A percentile compares a stretch with the other conserved stretches of the same genome.
These are phyloP conservation scores for Solanum neorickii DNA, from an alignment of 257 asterid genomes.

Conservation along the genomic window DNA sequence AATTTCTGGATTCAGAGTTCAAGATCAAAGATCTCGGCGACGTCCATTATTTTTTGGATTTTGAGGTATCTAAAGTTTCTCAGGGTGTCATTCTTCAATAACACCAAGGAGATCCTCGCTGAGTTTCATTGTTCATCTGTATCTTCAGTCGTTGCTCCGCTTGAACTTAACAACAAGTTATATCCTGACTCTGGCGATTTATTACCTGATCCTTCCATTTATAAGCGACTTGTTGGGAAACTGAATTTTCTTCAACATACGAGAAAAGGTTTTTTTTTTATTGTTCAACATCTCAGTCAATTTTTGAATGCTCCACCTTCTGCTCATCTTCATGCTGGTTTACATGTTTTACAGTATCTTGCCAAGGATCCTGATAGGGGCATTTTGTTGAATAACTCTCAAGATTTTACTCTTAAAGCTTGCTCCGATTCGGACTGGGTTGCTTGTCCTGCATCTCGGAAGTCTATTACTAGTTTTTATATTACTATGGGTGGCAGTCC, in stretches of 20 bases:
- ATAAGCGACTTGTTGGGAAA: too few species aligned
- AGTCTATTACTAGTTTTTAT: background rate
- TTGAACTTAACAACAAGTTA: background rate
- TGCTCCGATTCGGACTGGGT: too few species aligned
- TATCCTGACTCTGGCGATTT: background rate
- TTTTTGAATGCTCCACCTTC: too few species aligned
- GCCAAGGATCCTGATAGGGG: background rate
- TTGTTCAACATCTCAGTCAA: too few species aligned
- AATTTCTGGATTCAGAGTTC: background rate
- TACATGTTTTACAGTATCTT: background rate
- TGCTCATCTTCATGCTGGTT: too few species aligned
- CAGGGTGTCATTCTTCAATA: background rate
- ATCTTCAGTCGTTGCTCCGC: background rate
- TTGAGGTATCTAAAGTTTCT: background rate
- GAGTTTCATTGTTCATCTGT: background rate
- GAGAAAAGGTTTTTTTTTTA: too few species aligned
- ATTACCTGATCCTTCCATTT: background rate
- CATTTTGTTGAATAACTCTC: too few species aligned
- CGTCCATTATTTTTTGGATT: background rate
- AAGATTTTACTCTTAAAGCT: background rate
- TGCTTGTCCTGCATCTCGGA: background rate
- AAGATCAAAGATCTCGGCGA: background rate
- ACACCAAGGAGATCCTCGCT: background rate
- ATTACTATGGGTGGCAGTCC: background rate
- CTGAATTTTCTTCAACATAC: too few species aligned